Evolutionary conservation across 2,329 filamentous ascomycete species (phyloP), one percentile per base, ranked within the genome.

Genomic region (Epichloe coenophiala): DNA sequence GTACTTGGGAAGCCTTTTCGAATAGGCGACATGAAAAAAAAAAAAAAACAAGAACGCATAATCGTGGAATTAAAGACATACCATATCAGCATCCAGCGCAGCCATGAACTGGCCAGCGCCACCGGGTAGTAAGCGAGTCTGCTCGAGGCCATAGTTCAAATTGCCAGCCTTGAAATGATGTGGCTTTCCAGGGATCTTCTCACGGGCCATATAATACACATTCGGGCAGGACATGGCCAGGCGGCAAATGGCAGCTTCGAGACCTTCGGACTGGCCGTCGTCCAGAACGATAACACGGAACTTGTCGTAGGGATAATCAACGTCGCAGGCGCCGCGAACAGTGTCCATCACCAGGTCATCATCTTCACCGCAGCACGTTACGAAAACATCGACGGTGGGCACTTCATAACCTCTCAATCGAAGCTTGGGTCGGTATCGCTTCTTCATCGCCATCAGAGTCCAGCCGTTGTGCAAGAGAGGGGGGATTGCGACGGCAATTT

Each of bases 1-100:
- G 39, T 41, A 6, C 39, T 9, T 12, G n/a, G 13, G 39, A 8
- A 8, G 11, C 23, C 23, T 27, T 27, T 27, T 27, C 23, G 23
- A 12, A 40, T 7, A n/a, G 6, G 23, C 36, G 3, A n/a, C 41
- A 23, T 40, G 4, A 27, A 3, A 13, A 40, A 5, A 11, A 21
- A 21, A n/a, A n/a, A n/a, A n/a, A n/a, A n/a, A n/a, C 41, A 23
- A 12, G 27, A n/a, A 13, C n/a, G n/a, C n/a, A 17, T 11, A 27
- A 27, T 27, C 1, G 6, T 27, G 23, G 12, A 13, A 47, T 12
- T 5, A 9, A 41, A 43, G 21, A 55, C 62, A 43, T 63, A 71
- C 68, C 81, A 84, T 84, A 59, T 84, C 81, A 19, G 79, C 80
- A 59, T 84, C 81, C 36, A 84, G 66, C 39, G 76, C 76, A n/a